Evolutionary conservation across 768 basidiomycete genomes (phyloP), one percentile per base, ranked within the genome.

Genomic region (Trametes elegans): DNA sequence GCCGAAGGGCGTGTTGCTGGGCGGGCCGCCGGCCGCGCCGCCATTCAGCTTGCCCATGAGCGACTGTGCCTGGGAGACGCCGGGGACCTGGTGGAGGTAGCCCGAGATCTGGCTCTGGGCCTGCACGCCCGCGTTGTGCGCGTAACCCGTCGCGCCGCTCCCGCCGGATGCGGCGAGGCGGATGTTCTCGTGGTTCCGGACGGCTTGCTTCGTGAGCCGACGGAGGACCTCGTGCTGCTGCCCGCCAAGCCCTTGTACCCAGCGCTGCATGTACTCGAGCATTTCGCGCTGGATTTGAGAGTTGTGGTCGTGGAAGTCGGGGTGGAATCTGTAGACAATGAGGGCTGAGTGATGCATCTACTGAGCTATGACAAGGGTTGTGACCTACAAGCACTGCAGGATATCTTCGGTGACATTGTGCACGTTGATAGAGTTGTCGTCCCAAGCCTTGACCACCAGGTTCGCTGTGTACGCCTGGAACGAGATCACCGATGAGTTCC

Each of bases 391-490:
- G 75, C 82, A 84, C 58, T 84, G 77, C 6, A 88, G 68, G 51
- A 85, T 72, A 14, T 89, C 86, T 43, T 89, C 86, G 0, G 77
- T 79, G 9, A 82, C 62, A 34, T 75, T 68, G 55, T 77, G 76
- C 11, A 82, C 77, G 63, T 90, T 82, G 21, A 83, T 62, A 0
- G 79, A 82, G 39, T 65, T 69, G 61, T 92, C 84, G 59, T 93
- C 90, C 92, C 91, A 94, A 9, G 91, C 90, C 61, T 84, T 85
- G 38, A 79, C 82, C 9, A 94, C 79, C n/a, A 77, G 70, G 26
- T 72, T 80, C 7, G 90, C 90, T 1, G 86, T 78, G 65, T 90
- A 74, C 45, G 71, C 79, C 84, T 86, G 50, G 7, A 46, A 5
- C 3, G 50, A 7, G 31, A 7, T 13, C 4, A 7, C 34, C 7